Base-by-base conservation (phyloP, 2,329 filamentous ascomycete species). In the Herpotrichia juniperi region DNA sequence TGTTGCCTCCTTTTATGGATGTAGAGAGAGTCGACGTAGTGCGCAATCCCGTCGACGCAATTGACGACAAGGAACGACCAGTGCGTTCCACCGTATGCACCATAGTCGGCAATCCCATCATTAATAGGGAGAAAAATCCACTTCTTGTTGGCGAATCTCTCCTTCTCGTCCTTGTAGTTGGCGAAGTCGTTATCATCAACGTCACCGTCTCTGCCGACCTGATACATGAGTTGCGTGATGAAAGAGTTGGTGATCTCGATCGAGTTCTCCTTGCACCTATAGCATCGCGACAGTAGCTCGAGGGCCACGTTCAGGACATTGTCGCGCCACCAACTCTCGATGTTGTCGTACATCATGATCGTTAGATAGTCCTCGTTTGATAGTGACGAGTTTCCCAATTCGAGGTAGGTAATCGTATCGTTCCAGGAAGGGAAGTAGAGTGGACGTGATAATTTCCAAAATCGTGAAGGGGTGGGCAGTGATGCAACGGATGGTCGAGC, bases 91-190 rank as follows among this genome's bases (percentile, higher is more conserved):
- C 34, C 48, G 11, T 3, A 8, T 10, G n/a, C 16, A 14, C 21
- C 28, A 3, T 22, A 19, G 10, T 30, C 14, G 3, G 14, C 11
- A 17, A 60, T 53, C 4, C 52, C 66, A 48, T 68, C 57, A 48
- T 68, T 68, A 43, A 66, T 40, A 8, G 61, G 52, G 11, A 69
- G 25, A 37, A 69, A 61, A 12, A 69, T 68, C 56, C 57, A 69
- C 4, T 46, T 44, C 45, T 58, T 61, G 43, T 57, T 42, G 0
- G 42, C 12, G 14, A 66, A 58, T 22, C 31, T 42, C 2, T 42
- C 21, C 26, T 42, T 46, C 10, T 53, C 30, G 16, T 25, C 31
- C 17, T 42, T 16, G 26, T 61, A 54, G 3, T 52, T 46, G 21
- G 51, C 48, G 16, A 57, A 59, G 21, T 53, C 48, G 2, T 32